These are phyloP conservation scores for Cyclocybe aegerita DNA, from an alignment of 768 basidiomycete species.

Conservation along the genomic window DNA sequence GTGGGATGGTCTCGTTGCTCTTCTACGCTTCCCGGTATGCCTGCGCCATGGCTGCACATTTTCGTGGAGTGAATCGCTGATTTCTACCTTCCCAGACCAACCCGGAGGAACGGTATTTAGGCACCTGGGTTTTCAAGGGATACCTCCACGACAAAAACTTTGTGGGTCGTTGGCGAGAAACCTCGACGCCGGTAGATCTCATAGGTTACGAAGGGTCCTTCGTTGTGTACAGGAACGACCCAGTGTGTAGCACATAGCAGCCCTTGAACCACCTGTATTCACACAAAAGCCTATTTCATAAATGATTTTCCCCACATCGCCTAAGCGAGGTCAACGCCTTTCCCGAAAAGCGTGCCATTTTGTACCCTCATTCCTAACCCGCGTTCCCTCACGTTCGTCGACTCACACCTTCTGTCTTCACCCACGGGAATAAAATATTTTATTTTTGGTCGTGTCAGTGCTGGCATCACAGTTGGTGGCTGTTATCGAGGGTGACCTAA, in stretches of 20 bases:
- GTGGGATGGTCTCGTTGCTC: conserved; percentile 51
- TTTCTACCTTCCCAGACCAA: conserved; percentile 27
- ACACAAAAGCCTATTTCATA: not conserved
- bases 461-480: no score
- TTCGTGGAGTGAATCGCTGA: no score
- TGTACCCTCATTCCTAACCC: not conserved
- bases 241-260: not conserved
- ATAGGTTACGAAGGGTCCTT: conserved; percentile 54
- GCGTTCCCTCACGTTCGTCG: no score
- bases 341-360: not conserved
- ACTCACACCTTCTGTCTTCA: no score
- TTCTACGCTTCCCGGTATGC: conserved; percentile 46
- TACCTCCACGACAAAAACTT: conserved; percentile 50
- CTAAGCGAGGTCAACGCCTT: not conserved
- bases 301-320: not conserved
- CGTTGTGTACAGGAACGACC: conserved; percentile 32
- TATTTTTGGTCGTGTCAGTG: no score
- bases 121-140: conserved; percentile 52
- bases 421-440: no score
- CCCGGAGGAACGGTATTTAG: conserved; percentile 25
- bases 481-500: no score
- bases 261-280: not conserved
- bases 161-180: conserved; percentile 57
- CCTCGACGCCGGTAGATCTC: conserved; percentile 33
- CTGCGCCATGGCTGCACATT: no score